Evolutionary conservation across 345 rosid species (phyloP).

Genomic region (Durio zibethinus): DNA sequence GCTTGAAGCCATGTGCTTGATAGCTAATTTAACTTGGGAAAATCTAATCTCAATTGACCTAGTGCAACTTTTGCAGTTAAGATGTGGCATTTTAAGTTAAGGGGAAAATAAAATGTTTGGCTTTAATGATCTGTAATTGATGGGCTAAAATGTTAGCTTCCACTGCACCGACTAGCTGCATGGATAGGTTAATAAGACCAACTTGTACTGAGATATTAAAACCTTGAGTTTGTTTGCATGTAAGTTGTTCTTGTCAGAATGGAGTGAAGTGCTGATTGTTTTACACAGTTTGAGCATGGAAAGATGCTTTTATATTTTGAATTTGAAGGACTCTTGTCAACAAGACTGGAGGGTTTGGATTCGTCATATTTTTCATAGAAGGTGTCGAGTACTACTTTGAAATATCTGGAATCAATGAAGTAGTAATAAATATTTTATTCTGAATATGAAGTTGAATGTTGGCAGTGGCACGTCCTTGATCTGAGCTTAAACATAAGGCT

Average conservation of each 20-base stretch:
- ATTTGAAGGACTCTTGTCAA: background rate
- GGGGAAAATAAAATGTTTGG: background rate
- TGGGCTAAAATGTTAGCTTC: background rate
- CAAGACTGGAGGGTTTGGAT: background rate
- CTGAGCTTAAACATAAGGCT: background rate
- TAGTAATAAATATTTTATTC: too few relatives aligned
- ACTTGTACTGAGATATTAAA: background rate
- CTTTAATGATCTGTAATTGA: background rate
- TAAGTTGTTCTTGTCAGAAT: background rate
- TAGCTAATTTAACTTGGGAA: background rate
- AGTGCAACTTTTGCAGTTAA: background rate
- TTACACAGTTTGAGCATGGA: background rate
- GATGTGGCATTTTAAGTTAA: background rate
- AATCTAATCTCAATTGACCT: background rate
- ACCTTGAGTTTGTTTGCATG: background rate
- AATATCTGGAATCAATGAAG: too few relatives aligned
- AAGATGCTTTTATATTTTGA: background rate
- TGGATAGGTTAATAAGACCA: background rate
- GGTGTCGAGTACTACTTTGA: background rate
- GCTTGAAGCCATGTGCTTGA: slow-evolving; percentile 1
- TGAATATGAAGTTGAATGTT: background rate
- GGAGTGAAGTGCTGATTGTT: background rate
- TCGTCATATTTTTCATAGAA: background rate
- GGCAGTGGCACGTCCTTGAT: background rate
- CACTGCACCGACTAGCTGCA: background rate